A percentile compares a stretch with the other conserved stretches of the same genome.
Evolutionary conservation across 768 basidiomycete species (phyloP).

Genomic region (Galerina marginata): DNA sequence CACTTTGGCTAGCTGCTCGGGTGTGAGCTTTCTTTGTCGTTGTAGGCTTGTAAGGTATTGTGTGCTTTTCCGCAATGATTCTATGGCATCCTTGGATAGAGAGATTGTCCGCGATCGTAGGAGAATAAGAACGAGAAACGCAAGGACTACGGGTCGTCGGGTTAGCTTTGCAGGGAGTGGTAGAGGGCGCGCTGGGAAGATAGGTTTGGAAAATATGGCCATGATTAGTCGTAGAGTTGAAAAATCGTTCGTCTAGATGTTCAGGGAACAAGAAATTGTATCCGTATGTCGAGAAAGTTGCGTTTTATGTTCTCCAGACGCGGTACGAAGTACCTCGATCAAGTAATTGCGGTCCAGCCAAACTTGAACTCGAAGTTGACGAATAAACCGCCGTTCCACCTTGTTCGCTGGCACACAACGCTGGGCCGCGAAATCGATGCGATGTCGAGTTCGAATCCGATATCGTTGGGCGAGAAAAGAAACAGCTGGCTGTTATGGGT

Average conservation of each 20-base stretch:
- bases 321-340: no score
- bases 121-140: slow-evolving; percentile 53
- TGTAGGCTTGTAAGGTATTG: slow-evolving; percentile 20
- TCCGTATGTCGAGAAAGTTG: no score
- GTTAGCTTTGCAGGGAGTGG: slow-evolving; percentile 21
- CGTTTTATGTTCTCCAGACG: no score
- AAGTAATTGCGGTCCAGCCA: no score
- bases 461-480: no score
- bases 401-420: no score
- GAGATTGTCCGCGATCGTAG: slow-evolving; percentile 51
- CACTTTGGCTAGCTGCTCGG: slow-evolving; percentile 50
- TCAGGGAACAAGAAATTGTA: no score
- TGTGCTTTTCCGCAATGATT: slow-evolving; percentile 25
- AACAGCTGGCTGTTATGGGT: no score
- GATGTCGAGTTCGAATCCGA: no score
- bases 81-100: slow-evolving; percentile 36
- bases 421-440: no score
- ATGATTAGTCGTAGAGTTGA: background rate
- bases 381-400: no score
- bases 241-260: background rate
- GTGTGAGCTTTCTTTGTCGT: slow-evolving; percentile 30
- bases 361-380: no score
- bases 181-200: slow-evolving; percentile 19
- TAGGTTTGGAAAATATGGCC: slow-evolving; percentile 21
- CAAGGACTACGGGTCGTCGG: slow-evolving; percentile 40